These are phyloP conservation scores for Ambrosia artemisiifolia DNA, from an alignment of 129 eudicot genomes.

Conservation along the genomic window DNA sequence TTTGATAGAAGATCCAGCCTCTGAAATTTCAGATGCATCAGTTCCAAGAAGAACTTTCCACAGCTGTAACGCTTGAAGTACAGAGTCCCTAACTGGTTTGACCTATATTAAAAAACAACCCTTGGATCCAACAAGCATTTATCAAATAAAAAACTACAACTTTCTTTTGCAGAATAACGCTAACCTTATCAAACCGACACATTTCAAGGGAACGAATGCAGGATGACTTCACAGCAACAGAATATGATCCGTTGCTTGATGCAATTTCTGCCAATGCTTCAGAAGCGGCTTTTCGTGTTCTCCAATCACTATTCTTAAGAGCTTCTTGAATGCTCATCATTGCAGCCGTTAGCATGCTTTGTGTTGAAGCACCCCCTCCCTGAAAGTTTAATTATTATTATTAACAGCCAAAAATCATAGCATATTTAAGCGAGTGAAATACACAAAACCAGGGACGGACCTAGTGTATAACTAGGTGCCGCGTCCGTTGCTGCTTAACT, in stretches of 20 bases:
- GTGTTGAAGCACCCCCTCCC: conserved; percentile 88
- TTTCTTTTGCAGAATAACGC: background rate
- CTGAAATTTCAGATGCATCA: conserved; percentile 71
- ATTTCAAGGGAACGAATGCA: conserved; percentile 73
- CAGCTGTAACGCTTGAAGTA: conserved; percentile 75
- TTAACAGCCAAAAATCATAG: background rate
- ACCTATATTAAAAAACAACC: conserved; percentile 45
- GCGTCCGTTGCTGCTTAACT: too few relatives aligned
- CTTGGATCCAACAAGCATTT: conserved; percentile 24
- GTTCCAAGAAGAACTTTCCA: conserved; percentile 71
- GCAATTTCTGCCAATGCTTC: conserved; percentile 71
- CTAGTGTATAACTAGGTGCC: too few relatives aligned
- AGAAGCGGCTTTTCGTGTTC: conserved; percentile 82
- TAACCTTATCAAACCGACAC: conserved; percentile 93
- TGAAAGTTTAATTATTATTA: conserved; percentile 20
- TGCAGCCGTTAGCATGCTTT: conserved; percentile 55
- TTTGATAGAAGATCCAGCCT: conserved; percentile 75
- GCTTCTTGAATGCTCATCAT: conserved; percentile 81
- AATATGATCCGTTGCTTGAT: conserved; percentile 60
- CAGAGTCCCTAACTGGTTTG: conserved; percentile 90
- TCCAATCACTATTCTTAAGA: conserved; percentile 80
- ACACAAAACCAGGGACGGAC: too few relatives aligned
- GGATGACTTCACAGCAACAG: conserved; percentile 56
- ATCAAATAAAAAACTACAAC: background rate
- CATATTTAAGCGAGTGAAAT: background rate